Conservation (phyloP, 2,329 filamentous ascomycete species). For the Claviceps sp. region DNA sequence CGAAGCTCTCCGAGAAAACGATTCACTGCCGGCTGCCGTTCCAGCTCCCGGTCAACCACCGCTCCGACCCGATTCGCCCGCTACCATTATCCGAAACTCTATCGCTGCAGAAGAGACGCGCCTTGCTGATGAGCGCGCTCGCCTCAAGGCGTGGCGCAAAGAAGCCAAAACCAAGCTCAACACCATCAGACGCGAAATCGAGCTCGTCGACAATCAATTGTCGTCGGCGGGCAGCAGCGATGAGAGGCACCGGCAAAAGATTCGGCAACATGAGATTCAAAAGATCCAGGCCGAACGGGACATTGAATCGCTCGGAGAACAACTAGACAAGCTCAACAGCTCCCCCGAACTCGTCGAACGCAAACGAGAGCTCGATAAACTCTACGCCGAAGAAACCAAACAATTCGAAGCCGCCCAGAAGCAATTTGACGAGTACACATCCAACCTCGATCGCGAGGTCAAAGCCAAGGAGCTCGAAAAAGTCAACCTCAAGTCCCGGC, state of each 20-base stretch:
- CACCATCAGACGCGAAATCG: slow-evolving; percentile 58
- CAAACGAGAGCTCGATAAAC: slow-evolving; percentile 40
- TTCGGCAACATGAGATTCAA: slow-evolving; percentile 61
- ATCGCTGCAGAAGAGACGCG: slow-evolving; percentile 60
- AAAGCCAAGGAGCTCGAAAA: slow-evolving; percentile 52
- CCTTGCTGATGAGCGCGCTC: slow-evolving; percentile 53
- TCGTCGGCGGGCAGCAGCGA: slow-evolving; percentile 59
- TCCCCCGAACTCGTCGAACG: slow-evolving; percentile 49
- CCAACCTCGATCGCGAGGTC: slow-evolving; percentile 47
- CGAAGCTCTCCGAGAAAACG: slow-evolving; percentile 25
- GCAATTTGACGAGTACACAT: slow-evolving; percentile 44
- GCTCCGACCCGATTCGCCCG: slow-evolving; percentile 61
- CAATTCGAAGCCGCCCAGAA: slow-evolving; percentile 46
- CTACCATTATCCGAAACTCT: slow-evolving; percentile 63
- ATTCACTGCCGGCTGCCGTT: slow-evolving; percentile 16
- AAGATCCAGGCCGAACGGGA: slow-evolving; percentile 52
- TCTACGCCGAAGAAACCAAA: slow-evolving; percentile 40
- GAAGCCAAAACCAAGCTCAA: slow-evolving; percentile 61
- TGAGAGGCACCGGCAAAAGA: slow-evolving; percentile 62
- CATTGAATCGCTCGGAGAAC: slow-evolving; percentile 38
- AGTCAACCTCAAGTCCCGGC: slow-evolving; percentile 48
- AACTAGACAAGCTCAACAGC: slow-evolving; percentile 48
- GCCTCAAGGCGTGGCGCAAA: slow-evolving; percentile 57
- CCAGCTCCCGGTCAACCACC: slow-evolving; percentile 38
- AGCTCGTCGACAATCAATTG: slow-evolving; percentile 51